Percentiles rank a stretch among this genome's conserved stretches.
Evolutionary conservation across 441 rosid species (phyloP).

Genomic region (Hura crepitans): DNA sequence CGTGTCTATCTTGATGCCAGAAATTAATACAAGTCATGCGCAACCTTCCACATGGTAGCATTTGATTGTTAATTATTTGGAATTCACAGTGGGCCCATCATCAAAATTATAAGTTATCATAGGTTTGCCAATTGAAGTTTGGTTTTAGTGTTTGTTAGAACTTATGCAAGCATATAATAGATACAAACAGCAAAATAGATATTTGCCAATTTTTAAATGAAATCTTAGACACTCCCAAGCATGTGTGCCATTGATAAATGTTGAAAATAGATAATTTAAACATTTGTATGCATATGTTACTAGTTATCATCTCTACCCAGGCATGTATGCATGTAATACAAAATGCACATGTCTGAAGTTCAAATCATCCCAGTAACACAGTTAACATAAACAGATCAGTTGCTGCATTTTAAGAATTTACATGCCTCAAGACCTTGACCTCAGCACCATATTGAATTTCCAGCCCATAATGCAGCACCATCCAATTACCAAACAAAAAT

Average conservation of each 20-base stretch:
- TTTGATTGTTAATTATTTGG: constrained; percentile 1
- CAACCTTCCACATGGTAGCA: background rate
- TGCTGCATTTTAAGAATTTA: background rate
- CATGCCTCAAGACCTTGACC: background rate
- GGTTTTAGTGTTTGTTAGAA: background rate
- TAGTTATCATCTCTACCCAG: background rate
- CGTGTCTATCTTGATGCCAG: background rate
- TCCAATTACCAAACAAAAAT: background rate
- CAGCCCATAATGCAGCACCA: background rate
- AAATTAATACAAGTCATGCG: background rate
- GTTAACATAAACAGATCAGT: background rate
- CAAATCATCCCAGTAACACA: background rate
- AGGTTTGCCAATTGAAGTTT: background rate
- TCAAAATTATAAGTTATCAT: background rate
- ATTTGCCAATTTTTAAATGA: background rate
- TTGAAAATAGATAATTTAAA: background rate
- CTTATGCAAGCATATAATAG: background rate
- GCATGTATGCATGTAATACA: background rate
- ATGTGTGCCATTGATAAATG: background rate
- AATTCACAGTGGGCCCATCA: background rate
- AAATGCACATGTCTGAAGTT: background rate
- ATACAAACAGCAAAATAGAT: background rate
- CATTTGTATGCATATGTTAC: background rate
- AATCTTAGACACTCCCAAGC: background rate
- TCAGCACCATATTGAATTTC: background rate